Conservation (phyloP, 1,284 basidiomycete genomes). For the Ceratobasidium theobromae region DNA sequence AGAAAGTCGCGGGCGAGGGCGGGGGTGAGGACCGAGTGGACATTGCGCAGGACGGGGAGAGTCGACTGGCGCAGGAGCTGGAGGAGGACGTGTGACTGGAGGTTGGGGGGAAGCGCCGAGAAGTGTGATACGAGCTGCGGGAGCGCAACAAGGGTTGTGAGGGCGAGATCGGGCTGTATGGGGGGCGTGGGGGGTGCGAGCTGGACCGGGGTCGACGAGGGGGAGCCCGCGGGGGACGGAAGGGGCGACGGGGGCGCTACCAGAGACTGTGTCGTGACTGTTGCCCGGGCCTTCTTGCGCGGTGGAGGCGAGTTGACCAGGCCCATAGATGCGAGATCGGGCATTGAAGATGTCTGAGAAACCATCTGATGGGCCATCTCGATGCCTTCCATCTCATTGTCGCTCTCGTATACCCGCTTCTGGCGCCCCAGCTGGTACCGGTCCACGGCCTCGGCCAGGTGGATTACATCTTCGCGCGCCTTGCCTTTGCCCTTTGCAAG, state of each 20-base stretch:
- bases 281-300: slow-evolving; percentile 57
- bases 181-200: slow-evolving; percentile 52
- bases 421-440: slow-evolving; percentile 49
- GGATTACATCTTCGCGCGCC: slow-evolving; percentile 56
- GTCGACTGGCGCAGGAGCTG: slow-evolving; percentile 82
- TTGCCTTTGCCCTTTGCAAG: slow-evolving; percentile 38
- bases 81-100: slow-evolving; percentile 84
- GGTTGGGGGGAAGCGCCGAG: slow-evolving; percentile 62
- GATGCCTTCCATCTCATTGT: slow-evolving; percentile 60
- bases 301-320: slow-evolving; percentile 52
- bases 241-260: slow-evolving; percentile 76
- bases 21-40: slow-evolving; percentile 80
- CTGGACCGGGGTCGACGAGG: slow-evolving; percentile 50
- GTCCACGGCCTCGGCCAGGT: slow-evolving; percentile 73
- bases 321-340: slow-evolving; percentile 43
- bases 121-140: slow-evolving; percentile 77
- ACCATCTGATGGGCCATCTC: slow-evolving; percentile 47
- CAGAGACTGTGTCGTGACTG: slow-evolving; percentile 27
- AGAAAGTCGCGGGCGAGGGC: slow-evolving; percentile 86
- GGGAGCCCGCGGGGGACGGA: slow-evolving; percentile 78
- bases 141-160: slow-evolving; percentile 76
- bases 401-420: slow-evolving; percentile 28
- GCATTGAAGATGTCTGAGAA: slow-evolving; percentile 49
- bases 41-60: slow-evolving; percentile 75
- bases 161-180: slow-evolving; percentile 71